Evolutionary conservation across 306 rosid species (phyloP).

Genomic region (Begonia fuchsioides): DNA sequence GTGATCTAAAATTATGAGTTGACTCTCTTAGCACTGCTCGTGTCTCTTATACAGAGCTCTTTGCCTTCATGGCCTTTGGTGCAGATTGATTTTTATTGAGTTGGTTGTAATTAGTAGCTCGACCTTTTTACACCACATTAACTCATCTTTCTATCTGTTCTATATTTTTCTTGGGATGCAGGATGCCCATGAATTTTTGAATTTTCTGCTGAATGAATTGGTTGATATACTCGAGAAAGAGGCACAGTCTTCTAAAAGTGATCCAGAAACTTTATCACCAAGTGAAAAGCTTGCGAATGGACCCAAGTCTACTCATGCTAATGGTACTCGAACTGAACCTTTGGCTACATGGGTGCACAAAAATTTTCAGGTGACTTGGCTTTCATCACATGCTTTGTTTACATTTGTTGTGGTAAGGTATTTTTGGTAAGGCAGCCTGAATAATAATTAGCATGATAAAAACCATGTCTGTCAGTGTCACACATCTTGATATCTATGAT

Average conservation of each 20-base stretch:
- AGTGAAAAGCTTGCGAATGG: constrained; percentile 67
- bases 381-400: neutral
- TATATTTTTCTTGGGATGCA: constrained; percentile 12
- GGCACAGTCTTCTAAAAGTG: constrained; percentile 67
- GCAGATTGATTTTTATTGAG: no score
- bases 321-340: constrained; percentile 77
- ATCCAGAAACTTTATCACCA: constrained; percentile 64
- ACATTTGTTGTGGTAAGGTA: neutral
- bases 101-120: no score
- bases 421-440: no score
- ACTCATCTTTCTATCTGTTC: neutral
- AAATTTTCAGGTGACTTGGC: constrained; percentile 83
- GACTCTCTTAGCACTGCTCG: no score
- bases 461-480: no score
- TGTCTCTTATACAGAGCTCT: no score
- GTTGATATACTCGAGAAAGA: constrained; percentile 99
- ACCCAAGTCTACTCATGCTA: constrained; percentile 43
- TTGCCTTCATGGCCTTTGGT: no score
- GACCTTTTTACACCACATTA: no score
- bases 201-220: constrained; percentile 92
- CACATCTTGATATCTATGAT: no score
- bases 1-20: no score
- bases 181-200: constrained; percentile 99
- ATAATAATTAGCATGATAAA: no score
- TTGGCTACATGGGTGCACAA: constrained; percentile 96